Evolutionary conservation across 2,329 filamentous ascomycete species (phyloP).

Genomic region (Claviceps monticola): DNA sequence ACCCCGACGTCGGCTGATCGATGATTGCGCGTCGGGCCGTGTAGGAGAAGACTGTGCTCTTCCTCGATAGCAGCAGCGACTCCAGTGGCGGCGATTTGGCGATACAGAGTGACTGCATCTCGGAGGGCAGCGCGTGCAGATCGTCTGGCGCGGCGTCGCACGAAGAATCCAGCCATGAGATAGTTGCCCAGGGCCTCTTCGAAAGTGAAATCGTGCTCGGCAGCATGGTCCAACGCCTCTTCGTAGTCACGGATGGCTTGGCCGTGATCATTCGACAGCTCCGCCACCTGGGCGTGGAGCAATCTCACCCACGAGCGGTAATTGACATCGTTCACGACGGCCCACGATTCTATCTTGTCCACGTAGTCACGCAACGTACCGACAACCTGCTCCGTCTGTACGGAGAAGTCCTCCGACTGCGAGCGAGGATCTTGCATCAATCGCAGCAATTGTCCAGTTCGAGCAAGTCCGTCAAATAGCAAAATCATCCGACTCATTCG

Average conservation of each 20-base stretch:
- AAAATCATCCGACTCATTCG: constrained; percentile 43
- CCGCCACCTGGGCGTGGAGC: constrained; percentile 53
- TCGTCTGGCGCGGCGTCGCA: constrained; percentile 49
- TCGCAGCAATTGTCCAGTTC: constrained; percentile 37
- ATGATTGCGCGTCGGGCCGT: constrained; percentile 44
- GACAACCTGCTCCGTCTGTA: constrained; percentile 34
- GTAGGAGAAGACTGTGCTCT: constrained; percentile 53
- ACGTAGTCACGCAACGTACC: constrained; percentile 39
- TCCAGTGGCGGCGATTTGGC: constrained; percentile 54
- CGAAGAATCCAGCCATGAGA: constrained; percentile 57
- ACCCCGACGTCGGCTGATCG: constrained; percentile 48
- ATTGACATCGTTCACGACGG: constrained; percentile 52
- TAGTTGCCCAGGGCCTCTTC: constrained; percentile 64
- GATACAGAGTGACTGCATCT: constrained; percentile 54
- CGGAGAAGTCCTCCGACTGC: constrained; percentile 26
- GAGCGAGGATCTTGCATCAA: constrained; percentile 33
- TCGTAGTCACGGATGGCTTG: constrained; percentile 52
- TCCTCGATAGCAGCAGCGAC: constrained; percentile 54
- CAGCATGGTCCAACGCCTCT: constrained; percentile 55
- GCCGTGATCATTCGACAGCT: constrained; percentile 44
- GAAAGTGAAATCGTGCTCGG: constrained; percentile 50
- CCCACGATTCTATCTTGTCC: constrained; percentile 49
- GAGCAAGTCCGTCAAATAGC: constrained; percentile 46
- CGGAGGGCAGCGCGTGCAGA: constrained; percentile 56
- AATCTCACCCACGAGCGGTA: constrained; percentile 57